Evolutionary conservation across 2,329 filamentous ascomycete species (phyloP), one percentile per base, ranked within the genome.

Genomic region (Hypoxylon sp.): DNA sequence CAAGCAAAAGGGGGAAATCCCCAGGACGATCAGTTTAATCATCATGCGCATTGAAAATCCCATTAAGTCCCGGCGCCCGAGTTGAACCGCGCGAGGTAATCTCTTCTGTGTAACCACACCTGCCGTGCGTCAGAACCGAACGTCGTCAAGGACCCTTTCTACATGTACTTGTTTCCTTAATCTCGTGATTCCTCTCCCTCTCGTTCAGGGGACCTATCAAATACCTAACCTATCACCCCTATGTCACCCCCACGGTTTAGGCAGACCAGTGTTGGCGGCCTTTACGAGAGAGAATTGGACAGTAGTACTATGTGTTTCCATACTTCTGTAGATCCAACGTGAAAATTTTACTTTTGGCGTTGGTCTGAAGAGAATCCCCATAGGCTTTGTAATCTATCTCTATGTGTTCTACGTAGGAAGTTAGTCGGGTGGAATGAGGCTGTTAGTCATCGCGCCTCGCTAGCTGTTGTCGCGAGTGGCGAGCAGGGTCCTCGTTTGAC

Each of bases 81-180:
- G 27, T 51, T 20, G 44, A 46, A 27, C 51, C 22, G 20, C 14
- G 53, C 14, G 53, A 35, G 20, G n/a, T 33, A 54, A 53, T 48
- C 46, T 20, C 54, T 59, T 30, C 31, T 61, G 68, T 68, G 65
- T 65, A 68, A 70, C 68, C 68, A 68, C 68, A 68, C 68, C 44
- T 57, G 37, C 14, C 25, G 14, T 40, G 48, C 37, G 35, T 59
- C 42, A 56, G 35, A 30, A 50, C 13, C 42, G 40, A 42, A 42
- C 61, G 57, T 8, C 40, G 14, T 46, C 35, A 22, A 35, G 31
- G 30, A 42, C 50, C 50, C 13, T 51, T 50, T 30, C 40, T 53
- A 35, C 35, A 22, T 50, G 33, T 30, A 35, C 35, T 31, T 50
- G 33, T 30, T 56, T 33, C 40, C 40, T 17, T 22, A 14, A 17